Evolutionary conservation across 148 eudicot genomes (phyloP).

Genomic region (Silene uniflora): DNA sequence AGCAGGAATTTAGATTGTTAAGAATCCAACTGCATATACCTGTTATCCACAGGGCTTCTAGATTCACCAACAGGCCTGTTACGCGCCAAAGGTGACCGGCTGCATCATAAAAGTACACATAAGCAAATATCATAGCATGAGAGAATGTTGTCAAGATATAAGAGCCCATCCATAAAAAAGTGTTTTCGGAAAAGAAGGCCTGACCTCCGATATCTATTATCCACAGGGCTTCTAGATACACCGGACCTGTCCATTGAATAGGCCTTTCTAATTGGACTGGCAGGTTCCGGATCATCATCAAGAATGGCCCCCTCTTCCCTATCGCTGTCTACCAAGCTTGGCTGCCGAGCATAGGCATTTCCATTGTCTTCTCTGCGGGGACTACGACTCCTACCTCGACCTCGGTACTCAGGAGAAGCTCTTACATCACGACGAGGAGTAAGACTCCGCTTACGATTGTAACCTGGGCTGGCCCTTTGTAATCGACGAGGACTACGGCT

Average conservation of each 20-base stretch:
- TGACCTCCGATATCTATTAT: slow-evolving; percentile 43
- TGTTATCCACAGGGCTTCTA: slow-evolving; percentile 39
- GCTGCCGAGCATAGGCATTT: slow-evolving; percentile 41
- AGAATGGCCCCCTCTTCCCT: slow-evolving; percentile 39
- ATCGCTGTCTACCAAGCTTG: slow-evolving; percentile 25
- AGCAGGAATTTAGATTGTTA: background rate
- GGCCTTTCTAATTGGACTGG: slow-evolving; percentile 30
- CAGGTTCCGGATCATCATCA: slow-evolving; percentile 33
- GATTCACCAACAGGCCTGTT: slow-evolving; percentile 45
- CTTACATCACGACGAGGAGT: slow-evolving; percentile 16
- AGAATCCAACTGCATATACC: slow-evolving; percentile 22
- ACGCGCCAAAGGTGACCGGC: slow-evolving; percentile 35
- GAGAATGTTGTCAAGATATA: background rate
- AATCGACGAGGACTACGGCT: slow-evolving; percentile 47
- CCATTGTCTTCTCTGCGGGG: slow-evolving; percentile 40
- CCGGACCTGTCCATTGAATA: slow-evolving; percentile 37
- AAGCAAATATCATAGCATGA: background rate
- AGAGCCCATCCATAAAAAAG: background rate
- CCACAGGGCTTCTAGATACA: slow-evolving; percentile 39
- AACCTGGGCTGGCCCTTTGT: slow-evolving; percentile 55
- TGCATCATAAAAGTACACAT: slow-evolving; percentile 24
- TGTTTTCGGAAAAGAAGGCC: slow-evolving; percentile 5
- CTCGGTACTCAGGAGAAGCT: slow-evolving; percentile 19
- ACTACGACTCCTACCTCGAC: slow-evolving; percentile 24
- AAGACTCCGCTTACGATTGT: slow-evolving; percentile 34